Evolutionary conservation across 2,329 filamentous ascomycete genomes (phyloP), one percentile per base, ranked within the genome.

Genomic region (Diaporthe vaccinii): DNA sequence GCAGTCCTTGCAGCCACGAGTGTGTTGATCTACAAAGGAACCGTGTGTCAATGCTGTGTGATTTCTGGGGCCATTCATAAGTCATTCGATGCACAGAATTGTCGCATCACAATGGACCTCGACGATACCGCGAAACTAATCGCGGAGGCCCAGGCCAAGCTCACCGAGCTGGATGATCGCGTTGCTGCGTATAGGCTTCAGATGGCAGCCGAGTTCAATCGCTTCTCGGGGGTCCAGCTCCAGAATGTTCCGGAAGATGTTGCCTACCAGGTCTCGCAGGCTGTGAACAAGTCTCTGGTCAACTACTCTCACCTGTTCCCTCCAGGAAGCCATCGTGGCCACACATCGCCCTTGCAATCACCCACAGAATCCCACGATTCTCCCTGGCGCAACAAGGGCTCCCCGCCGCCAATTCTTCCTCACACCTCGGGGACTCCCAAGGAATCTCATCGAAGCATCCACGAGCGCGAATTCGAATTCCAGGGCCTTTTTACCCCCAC

Each of bases 401-500:
- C 85, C 17, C 83, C 85, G n/a, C 84, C 85, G 28, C 85, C 85
- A 9, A 78, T 84, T 68, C 82, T 86, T 53, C 84, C 82, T 77
- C 83, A 84, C 75, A 85, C 82, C 25, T 84, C 84, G 2, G 83
- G 81, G 55, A 79, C 78, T 9, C 82, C 84, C 14, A 81, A 82
- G 57, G 82, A 84, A 14, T 81, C 83, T 77, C 83, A 84, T 68
- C 80, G 84, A 78, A 87, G 85, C 79, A 86, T 87, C 69, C 88
- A 88, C 83, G 88, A 89, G 75, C 87, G 89, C 76, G 90, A 92
- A 78, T 84, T 85, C 80, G 90, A 92, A 78, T 89, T 93, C 77
- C 87, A 88, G 77, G 91, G 91, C 76, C 83, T 93, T 75, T 93
- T 93, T 80, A 92, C 89, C 49, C 91, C 91, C 39, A 88, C 84